A percentile compares a stretch with the other conserved stretches of the same genome.
These are phyloP conservation scores for Aspergillus versicolor DNA, from an alignment of 2,329 filamentous ascomycete species.

Conservation along the genomic window DNA sequence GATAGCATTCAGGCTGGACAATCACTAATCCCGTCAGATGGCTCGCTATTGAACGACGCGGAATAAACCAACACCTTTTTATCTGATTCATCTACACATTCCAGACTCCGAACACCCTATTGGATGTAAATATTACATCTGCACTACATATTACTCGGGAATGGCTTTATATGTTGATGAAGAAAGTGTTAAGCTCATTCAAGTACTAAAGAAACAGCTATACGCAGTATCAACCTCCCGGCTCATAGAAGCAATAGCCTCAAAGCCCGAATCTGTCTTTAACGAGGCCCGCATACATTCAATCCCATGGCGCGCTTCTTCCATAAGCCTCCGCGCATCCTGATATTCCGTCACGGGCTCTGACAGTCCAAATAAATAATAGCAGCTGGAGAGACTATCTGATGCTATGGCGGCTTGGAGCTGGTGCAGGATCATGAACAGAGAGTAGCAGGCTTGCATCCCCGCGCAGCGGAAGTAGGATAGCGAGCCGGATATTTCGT, in stretches of 20 bases:
- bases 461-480: not conserved
- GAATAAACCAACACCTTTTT: too few species aligned
- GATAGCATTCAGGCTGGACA: too few species aligned
- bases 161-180: too few species aligned
- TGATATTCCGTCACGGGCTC: not conserved
- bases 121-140: too few species aligned
- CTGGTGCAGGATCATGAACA: not conserved
- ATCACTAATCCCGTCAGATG: too few species aligned
- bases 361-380: not conserved
- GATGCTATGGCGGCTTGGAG: not conserved
- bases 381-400: not conserved
- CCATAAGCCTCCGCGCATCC: constrained; percentile 1
- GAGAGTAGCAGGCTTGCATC: constrained; percentile 2
- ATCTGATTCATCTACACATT: too few species aligned
- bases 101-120: too few species aligned
- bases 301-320: constrained; percentile 4
- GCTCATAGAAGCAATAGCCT: not conserved
- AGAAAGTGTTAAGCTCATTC: too few species aligned
- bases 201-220: too few species aligned
- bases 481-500: not conserved
- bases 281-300: not conserved
- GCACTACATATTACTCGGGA: too few species aligned
- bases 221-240: not conserved
- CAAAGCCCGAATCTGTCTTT: not conserved
- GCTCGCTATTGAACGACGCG: too few species aligned